Evolutionary conservation across 306 rosid species (phyloP).

Genomic region (Casuarina glauca): DNA sequence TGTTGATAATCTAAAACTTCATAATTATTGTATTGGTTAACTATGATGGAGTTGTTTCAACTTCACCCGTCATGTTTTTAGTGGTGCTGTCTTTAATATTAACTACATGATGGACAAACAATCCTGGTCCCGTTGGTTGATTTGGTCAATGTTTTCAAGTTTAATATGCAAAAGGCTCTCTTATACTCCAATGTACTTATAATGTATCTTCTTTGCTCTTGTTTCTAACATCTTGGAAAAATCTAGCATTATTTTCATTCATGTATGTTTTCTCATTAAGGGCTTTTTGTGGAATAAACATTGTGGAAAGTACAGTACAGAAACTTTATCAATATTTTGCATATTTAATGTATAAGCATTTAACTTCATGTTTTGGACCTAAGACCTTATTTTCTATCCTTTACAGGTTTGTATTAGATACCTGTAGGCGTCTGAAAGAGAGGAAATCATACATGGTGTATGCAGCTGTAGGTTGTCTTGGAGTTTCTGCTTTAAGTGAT

Average conservation of each 20-base stretch:
- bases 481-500: conserved; percentile 72
- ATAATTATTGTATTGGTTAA: too few species aligned
- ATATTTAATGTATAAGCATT: neutral
- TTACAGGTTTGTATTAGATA: conserved; percentile 73
- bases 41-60: too few species aligned
- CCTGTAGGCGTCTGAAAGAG: conserved; percentile 74
- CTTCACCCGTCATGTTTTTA: too few species aligned
- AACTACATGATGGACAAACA: too few species aligned
- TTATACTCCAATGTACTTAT: too few species aligned
- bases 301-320: neutral
- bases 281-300: neutral
- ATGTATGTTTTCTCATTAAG: neutral
- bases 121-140: too few species aligned
- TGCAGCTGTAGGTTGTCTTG: conserved; percentile 89
- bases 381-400: conserved; percentile 17
- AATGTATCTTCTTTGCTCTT: too few species aligned
- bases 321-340: neutral
- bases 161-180: too few species aligned
- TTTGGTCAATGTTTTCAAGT: too few species aligned
- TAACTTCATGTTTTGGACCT: conserved; percentile 13
- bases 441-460: conserved; percentile 82
- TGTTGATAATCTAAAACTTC: too few species aligned
- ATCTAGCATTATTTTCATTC: neutral
- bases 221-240: neutral
- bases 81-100: too few species aligned